Evolutionary conservation across 1,284 basidiomycete species (phyloP).

Genomic region (Sporisorium exsertum): DNA sequence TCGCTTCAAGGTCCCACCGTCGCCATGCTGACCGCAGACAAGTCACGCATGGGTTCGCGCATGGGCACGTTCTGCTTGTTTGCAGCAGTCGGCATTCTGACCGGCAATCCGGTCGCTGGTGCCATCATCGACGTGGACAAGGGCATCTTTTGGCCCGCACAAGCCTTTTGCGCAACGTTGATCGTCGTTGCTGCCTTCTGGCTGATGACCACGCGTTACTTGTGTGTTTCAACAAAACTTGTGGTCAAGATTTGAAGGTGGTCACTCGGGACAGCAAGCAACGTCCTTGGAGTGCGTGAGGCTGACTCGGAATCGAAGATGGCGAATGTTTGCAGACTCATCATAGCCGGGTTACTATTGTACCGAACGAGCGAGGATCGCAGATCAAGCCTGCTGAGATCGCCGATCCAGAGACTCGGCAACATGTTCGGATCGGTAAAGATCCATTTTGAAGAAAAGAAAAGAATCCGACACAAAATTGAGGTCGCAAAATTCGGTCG

Average conservation of each 20-base stretch:
- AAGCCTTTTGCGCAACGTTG: slow-evolving; percentile 18
- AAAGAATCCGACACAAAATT: no score
- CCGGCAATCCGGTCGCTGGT: slow-evolving; percentile 51
- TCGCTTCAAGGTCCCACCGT: slow-evolving; percentile 25
- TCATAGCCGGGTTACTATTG: no score
- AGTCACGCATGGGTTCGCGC: slow-evolving; percentile 6
- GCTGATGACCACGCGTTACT: background rate
- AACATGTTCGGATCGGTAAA: no score
- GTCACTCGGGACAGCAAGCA: no score
- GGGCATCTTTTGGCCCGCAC: slow-evolving; percentile 15
- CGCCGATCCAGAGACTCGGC: no score
- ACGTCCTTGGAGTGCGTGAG: no score
- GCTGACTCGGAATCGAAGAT: no score
- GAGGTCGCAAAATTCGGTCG: no score
- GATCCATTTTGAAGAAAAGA: no score
- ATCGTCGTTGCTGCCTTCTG: slow-evolving; percentile 2
- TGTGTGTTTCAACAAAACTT: background rate
- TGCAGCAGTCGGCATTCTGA: slow-evolving; percentile 28
- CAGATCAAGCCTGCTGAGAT: no score
- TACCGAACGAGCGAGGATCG: no score
- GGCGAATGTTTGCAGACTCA: no score
- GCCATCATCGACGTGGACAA: slow-evolving; percentile 18
- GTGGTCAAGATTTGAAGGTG: background rate
- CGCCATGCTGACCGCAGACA: background rate
- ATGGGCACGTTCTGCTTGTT: slow-evolving; percentile 22